Evolutionary conservation across 148 eudicot genomes (phyloP).

Genomic region (Amaranthus hypochondriacus): DNA sequence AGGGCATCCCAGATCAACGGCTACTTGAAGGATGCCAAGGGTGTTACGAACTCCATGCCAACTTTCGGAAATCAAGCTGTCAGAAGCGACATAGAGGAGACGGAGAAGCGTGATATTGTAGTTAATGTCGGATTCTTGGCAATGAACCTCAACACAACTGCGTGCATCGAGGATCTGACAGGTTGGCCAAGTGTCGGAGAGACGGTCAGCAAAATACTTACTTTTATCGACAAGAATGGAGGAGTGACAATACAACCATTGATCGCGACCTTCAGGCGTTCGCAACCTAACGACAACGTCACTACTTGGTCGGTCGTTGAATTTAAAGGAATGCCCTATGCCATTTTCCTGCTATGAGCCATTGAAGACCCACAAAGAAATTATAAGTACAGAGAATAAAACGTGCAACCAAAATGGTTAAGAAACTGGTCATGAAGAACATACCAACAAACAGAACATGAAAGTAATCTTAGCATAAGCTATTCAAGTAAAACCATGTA

Average conservation of each 20-base stretch:
- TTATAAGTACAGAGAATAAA: background rate
- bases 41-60: conserved; percentile 67
- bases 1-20: conserved; percentile 68
- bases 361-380: background rate
- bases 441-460: background rate
- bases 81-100: conserved; percentile 46
- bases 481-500: background rate
- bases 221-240: conserved; percentile 55
- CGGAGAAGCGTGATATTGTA: conserved; percentile 64
- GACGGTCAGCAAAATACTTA: conserved; percentile 88
- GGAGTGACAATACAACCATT: conserved; percentile 88
- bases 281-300: conserved; percentile 86
- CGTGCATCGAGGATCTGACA: conserved; percentile 93
- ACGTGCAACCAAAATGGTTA: background rate
- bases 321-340: conserved; percentile 29
- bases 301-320: conserved; percentile 82
- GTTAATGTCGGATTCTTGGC: conserved; percentile 69
- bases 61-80: conserved; percentile 36
- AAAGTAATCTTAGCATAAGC: background rate
- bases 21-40: conserved; percentile 71
- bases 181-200: conserved; percentile 93
- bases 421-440: background rate
- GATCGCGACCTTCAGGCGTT: conserved; percentile 78
- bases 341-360: conserved; percentile 35
- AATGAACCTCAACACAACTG: conserved; percentile 77